Conservation (phyloP, 73 alveolate genomes). For the Durusdinium trenchii region DNA sequence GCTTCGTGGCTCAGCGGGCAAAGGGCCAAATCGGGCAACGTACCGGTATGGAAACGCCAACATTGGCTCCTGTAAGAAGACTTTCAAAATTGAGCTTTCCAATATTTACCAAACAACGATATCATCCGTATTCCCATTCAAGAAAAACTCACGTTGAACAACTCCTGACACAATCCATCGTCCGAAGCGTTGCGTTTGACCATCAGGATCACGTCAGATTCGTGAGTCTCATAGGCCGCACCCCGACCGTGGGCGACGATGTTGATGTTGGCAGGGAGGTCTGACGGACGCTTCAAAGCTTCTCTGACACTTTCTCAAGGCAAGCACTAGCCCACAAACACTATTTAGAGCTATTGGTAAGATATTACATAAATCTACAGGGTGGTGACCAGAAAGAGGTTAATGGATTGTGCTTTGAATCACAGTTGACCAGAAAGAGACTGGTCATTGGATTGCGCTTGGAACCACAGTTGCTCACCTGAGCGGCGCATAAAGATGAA, state of each 20-base stretch:
- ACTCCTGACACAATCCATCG: neutral
- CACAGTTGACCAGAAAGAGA: no score
- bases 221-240: neutral
- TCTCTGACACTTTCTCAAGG: no score
- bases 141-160: neutral
- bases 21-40: neutral
- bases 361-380: no score
- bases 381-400: no score
- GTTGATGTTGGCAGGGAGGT: neutral
- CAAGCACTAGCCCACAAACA: no score
- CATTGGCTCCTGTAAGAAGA: neutral
- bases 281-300: no score
- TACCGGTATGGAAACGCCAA: neutral
- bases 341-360: no score
- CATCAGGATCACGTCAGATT: neutral
- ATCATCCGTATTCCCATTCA: neutral
- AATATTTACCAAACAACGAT: no score
- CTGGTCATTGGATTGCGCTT: neutral
- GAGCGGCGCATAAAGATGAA: constrained; percentile 1
- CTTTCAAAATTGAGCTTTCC: no score
- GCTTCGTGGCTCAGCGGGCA: neutral
- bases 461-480: neutral
- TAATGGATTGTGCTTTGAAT: no score
- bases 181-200: neutral
- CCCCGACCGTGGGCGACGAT: neutral